Evolutionary conservation across 1,284 basidiomycete species (phyloP), one percentile per base, ranked within the genome.

Genomic region (Ceratobasidium sp.): DNA sequence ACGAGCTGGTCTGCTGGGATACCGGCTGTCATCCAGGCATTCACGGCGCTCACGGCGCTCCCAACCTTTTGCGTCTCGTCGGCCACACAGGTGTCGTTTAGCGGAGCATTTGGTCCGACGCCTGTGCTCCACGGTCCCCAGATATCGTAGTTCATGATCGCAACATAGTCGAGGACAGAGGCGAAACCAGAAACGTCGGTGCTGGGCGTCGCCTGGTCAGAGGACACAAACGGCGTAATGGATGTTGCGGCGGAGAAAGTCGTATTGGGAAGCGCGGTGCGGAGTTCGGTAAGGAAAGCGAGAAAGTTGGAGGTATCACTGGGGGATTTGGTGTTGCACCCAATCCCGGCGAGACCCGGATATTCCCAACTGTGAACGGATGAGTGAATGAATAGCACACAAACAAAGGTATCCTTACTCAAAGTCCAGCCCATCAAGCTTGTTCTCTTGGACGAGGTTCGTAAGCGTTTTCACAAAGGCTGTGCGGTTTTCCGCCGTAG

Each of bases 91-190:
- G 80, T 84, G 78, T 85, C 79, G 5, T 79, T 80, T 39, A 86
- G 82, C 3, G 86, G 85, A 0, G 85, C 85, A 77, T 87, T 87
- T 24, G 86, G 82, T 24, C 85, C 85, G 5, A 85, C 85, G n/a
- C 79, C 81, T 2, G 79, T 75, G 1, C 83, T 82, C 51, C 59
- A 77, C 31, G 71, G 48, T 46, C 84, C 84, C 83, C 83, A 85
- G 73, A 85, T 81, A 78, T 86, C 85, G 78, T 86, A 86, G 80
- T 86, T 86, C 86, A 87, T 86, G 79, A 87, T 82, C 59, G 86
- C 80, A 76, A 87, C 83, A 81, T 84, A 84, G 78, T 87, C 85
- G 43, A 86, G 79, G 24, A 85, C 79, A 13, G 80, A 77, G 0
- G 84, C 85, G 75, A 85, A 86, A 0, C 58, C 83, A 34, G 80